Evolutionary conservation across 768 basidiomycete genomes (phyloP).

Genomic region (Leccinellum luteum): DNA sequence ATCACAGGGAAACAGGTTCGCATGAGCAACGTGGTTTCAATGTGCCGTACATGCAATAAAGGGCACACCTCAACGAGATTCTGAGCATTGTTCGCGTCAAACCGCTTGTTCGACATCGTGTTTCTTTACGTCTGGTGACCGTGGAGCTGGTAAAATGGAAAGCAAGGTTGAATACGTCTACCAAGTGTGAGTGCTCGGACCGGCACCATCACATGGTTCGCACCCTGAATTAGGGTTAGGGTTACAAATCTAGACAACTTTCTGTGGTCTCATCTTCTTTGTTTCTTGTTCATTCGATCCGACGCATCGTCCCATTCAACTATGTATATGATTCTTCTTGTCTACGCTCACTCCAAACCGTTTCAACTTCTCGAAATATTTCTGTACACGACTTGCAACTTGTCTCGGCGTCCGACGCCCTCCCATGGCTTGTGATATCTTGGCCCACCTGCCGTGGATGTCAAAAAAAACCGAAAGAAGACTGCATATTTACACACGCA

Average conservation of each 20-base stretch:
- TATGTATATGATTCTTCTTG: slow-evolving; percentile 21
- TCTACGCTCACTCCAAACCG: slow-evolving; percentile 59
- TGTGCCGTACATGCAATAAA: slow-evolving; percentile 7
- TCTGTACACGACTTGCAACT: slow-evolving; percentile 87
- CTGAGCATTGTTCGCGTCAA: slow-evolving; percentile 90
- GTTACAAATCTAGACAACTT: slow-evolving; percentile 11
- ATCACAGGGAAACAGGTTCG: slow-evolving; percentile 5
- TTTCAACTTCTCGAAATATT: slow-evolving; percentile 84
- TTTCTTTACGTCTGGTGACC: slow-evolving; percentile 19
- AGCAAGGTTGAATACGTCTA: neutral
- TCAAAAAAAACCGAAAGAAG: slow-evolving; percentile 10
- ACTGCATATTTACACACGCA: slow-evolving; percentile 28
- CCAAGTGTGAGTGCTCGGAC: neutral
- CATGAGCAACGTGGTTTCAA: slow-evolving; percentile 22
- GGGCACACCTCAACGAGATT: slow-evolving; percentile 79
- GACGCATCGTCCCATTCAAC: neutral
- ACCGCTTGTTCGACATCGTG: slow-evolving; percentile 49
- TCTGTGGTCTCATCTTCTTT: neutral
- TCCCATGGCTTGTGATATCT: slow-evolving; percentile 80
- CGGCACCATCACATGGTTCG: slow-evolving; percentile 6
- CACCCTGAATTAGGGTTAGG: slow-evolving; percentile 22
- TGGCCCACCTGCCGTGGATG: slow-evolving; percentile 56
- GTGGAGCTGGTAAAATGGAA: neutral
- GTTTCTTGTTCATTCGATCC: neutral
- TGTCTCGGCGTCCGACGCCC: slow-evolving; percentile 75